Base-by-base conservation (phyloP, 2,329 filamentous ascomycete species). In the Plenodomus lindquistii region DNA sequence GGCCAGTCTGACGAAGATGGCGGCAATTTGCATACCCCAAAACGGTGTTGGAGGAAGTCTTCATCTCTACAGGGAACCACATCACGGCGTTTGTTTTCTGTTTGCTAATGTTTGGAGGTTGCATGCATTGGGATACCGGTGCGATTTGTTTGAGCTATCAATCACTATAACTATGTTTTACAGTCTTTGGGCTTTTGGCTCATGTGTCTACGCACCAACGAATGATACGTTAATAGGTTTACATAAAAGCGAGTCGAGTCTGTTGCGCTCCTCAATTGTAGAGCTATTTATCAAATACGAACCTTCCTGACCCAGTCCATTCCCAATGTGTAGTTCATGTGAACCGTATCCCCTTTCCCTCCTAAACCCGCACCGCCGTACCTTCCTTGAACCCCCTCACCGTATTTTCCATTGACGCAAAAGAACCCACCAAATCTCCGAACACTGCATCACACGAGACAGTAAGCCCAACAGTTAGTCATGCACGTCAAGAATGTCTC, bases 21-120 rank as follows among this genome's bases (percentile, higher is more conserved):
- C 47, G 52, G 48, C 57, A 40, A 55, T 42, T 52, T 54, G 55
- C 52, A 60, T 60, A 56, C 39, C 49, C 47, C 37, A 47, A 48
- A 52, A 55, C 40, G 50, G 57, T 36, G 54, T 57, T 59, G 49
- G 42, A 46, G 45, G 22, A 35, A 29, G 8, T 42, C 47, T 51
- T 27, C 37, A 39, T 35, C 17, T 35, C 22, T 29, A 41, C 15
- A 13, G 45, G 29, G 37, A 38, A n/a, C n/a, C 6, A 31, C 42
- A 38, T 37, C 37, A n/a, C 24, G 22, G 20, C 37, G 48, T 45
- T 46, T 51, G 54, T 47, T 45, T 46, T 51, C 55, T 47, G 40
- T 35, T 46, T 41, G 38, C 38, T 19, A 43, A 34, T 22, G 31
- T 34, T 40, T 43, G 19, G 38, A 37, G 24, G 48, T 27, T 43